Base-by-base conservation (phyloP, 2,329 filamentous ascomycete genomes). In the Fusarium illudens region DNA sequence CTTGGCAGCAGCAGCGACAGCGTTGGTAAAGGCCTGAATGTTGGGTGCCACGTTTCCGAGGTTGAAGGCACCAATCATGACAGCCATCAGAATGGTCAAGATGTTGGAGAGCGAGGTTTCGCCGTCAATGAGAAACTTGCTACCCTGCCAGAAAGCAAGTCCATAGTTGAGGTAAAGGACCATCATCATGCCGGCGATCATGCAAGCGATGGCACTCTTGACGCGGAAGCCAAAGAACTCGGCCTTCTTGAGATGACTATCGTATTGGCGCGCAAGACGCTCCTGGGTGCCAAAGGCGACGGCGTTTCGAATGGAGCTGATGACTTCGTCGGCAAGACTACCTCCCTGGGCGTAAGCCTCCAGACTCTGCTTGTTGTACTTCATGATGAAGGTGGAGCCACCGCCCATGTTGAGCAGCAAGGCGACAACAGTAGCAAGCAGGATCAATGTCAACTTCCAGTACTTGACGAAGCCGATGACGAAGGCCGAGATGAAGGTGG, bases 211-310 rank as follows among this genome's bases (percentile, higher is more conserved):
- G 20, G 87, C 83, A 17, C 86, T 82, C 82, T 97, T 95, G 75
- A 91, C 86, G 72, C 89, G 92, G 79, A 89, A 89, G 19, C 95
- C 96, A 76, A 86, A 93, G 70, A 84, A 86, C 75, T 96, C 90
- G 13, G 94, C 94, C 57, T 87, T 85, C 42, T 80, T 79, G 30
- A 98, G 83, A 76, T 97, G 92, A 3, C 75, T 77, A 72, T 97
- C 92, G 76, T 98, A 98, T 77, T 95, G 91, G 65, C 86, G 86
- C 11, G 95, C 93, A n/a, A 98, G 86, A 67, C 95, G 94, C 58
- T 95, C 92, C 78, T 98, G 94, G 0, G 94, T 97, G 42, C 93
- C 93, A 75, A 97, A 99, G 29, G 96, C 96, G 8, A 93, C 89
- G 7, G 95, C 92, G 75, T 97, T 98, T 67, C 96, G 90, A 71